Evolutionary conservation across 805 yeast species (phyloP), one percentile per base, ranked within the genome.

Genomic region (Cephaloascus fragrans): DNA sequence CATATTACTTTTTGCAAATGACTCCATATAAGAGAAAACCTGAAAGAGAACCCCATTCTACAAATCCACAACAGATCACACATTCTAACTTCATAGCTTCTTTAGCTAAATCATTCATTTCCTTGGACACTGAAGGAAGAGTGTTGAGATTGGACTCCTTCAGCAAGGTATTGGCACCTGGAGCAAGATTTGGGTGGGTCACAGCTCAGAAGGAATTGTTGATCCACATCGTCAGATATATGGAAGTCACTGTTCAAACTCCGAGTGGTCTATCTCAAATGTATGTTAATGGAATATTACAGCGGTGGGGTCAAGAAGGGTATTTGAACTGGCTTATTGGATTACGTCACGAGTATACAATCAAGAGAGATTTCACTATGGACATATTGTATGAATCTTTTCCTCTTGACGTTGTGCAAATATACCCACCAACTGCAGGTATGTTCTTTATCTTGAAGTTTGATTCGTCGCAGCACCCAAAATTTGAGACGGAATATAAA

Each of bases 1-100:
- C 98, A 40, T 90, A 90, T 77, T 90, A 86, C 70, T 90, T 87
- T 69, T 69, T 90, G 58, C 98, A 90, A 65, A 87, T 90, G 95
- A 90, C 83, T 42, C 56, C 72, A 37, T 93, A 86, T 68, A 65
- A 31, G 33, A 6, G 16, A 14, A 31, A n/a, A 16, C 15, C 8
- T 14, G 33, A 31, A 14, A 31, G 33, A 16, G 15, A 14, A 6
- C 8, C n/a, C 33, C 6, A 23, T 6, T 8, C 33, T 6, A 6
- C 18, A 14, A 6, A 6, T 6, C 33, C 33, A 31, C 15, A 31
- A 6, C 15, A n/a, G 8, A 14, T 16, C 15, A 31, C 18, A 6
- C 18, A 31, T 14, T 16, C 15, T 31, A 6, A 31, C 5, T 31
- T n/a, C 18, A 6, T 16, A 6, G 8, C 8, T 6, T 14, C 18